phyloP scores from a whole-genome alignment of 192 early-diverging fungal genomes.

The Endogone sp. region DNA sequence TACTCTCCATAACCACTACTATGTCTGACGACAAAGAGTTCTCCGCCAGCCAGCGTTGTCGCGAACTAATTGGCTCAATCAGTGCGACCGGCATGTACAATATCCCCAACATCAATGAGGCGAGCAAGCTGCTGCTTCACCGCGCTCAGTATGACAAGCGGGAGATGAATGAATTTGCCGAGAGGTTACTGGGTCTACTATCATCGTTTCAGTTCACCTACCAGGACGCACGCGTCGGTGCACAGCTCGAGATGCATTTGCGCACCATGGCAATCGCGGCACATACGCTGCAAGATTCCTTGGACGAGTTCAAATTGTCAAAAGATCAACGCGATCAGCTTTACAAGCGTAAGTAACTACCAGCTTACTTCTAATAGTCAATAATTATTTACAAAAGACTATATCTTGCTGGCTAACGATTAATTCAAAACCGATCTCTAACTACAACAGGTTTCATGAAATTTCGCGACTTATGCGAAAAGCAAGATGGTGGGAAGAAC shows the following conservation, averaged over 20 bases:
- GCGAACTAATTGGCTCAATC: neutral
- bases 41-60: too few relatives aligned
- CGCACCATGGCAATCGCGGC: neutral
- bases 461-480: neutral
- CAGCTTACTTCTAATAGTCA: neutral
- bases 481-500: neutral
- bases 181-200: neutral
- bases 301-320: neutral
- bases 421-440: too few relatives aligned
- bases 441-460: neutral
- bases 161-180: neutral
- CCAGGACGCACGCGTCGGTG: neutral
- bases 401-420: too few relatives aligned
- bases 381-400: too few relatives aligned
- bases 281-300: neutral
- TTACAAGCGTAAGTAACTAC: neutral
- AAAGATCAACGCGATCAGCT: neutral
- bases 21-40: too few relatives aligned
- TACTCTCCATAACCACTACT: too few relatives aligned
- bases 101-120: neutral
- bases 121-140: neutral
- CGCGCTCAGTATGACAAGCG: neutral
- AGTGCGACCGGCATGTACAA: neutral
- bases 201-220: neutral
- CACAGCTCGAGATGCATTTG: neutral